These are phyloP conservation scores for Pseudocercospora cruenta DNA, from an alignment of 2,329 filamentous ascomycete genomes.

Conservation along the genomic window DNA sequence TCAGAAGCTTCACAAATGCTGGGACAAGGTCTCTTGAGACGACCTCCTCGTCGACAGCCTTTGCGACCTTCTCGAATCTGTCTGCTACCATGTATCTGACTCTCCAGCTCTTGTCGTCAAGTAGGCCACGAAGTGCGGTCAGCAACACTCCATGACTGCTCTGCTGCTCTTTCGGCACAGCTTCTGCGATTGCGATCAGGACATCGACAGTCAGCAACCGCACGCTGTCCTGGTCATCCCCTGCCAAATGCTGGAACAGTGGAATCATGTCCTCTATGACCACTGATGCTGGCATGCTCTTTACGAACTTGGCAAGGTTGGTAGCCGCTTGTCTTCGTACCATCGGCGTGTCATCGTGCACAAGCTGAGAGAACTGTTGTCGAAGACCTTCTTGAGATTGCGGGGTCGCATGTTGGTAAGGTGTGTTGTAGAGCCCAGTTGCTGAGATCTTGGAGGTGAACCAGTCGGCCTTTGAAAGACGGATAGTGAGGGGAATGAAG, in stretches of 20 bases:
- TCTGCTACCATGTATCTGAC: constrained; percentile 99
- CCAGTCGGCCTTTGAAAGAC: constrained; percentile 99
- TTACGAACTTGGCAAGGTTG: constrained; percentile 95
- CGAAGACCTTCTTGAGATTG: constrained; percentile 88
- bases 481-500: constrained; percentile 93
- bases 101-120: constrained; percentile 99
- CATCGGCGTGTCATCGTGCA: constrained; percentile 99
- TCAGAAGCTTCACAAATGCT: constrained; percentile 94
- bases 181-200: constrained; percentile 92
- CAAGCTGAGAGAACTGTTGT: constrained; percentile 87
- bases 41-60: constrained; percentile 96
- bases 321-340: constrained; percentile 95
- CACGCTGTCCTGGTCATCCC: constrained; percentile 97
- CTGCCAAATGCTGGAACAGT: constrained; percentile 93
- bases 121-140: constrained; percentile 85
- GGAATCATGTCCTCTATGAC: constrained; percentile 99
- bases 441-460: constrained; percentile 99
- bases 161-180: constrained; percentile 97
- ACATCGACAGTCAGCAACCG: constrained; percentile 94
- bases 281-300: constrained; percentile 88
- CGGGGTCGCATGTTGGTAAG: constrained; percentile 87
- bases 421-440: constrained; percentile 89
- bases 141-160: constrained; percentile 91
- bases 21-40: constrained; percentile 91
- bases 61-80: constrained; percentile 98